phyloP scores from a whole-genome alignment of 495 filamentous ascomycete genomes.

The Xylaria castorea region DNA sequence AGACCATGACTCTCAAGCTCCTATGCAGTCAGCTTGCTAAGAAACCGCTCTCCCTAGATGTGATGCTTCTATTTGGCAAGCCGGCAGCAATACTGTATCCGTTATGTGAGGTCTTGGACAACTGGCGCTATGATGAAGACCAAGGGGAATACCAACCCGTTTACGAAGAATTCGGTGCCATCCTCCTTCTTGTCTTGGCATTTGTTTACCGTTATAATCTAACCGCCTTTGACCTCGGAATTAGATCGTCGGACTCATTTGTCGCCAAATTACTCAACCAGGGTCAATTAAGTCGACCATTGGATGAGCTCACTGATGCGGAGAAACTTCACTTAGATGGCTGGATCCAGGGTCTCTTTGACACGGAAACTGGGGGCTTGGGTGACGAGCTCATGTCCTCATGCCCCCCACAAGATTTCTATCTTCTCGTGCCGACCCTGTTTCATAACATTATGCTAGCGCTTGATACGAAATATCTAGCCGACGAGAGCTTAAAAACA shows the following conservation, averaged over 20 bases:
- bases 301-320: constrained; percentile 72
- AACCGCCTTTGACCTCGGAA: constrained; percentile 70
- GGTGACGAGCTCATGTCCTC: constrained; percentile 88
- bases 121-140: constrained; percentile 93
- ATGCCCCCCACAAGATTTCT: constrained; percentile 93
- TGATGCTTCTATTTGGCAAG: constrained; percentile 84
- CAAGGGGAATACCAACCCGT: constrained; percentile 95
- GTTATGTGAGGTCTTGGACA: constrained; percentile 82
- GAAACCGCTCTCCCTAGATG: constrained; percentile 80
- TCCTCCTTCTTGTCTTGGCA: constrained; percentile 81
- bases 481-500: constrained; percentile 81
- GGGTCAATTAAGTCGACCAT: constrained; percentile 64
- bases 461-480: constrained; percentile 70
- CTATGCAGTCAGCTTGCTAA: constrained; percentile 82
- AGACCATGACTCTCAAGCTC: constrained; percentile 88
- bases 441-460: constrained; percentile 86
- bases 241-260: constrained; percentile 68
- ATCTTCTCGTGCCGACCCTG: constrained; percentile 85
- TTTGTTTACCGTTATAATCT: constrained; percentile 86
- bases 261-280: constrained; percentile 75
- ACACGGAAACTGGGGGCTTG: constrained; percentile 74
- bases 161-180: constrained; percentile 94
- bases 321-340: constrained; percentile 77
- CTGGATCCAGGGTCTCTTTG: constrained; percentile 90
- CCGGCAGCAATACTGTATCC: constrained; percentile 78